Evolutionary conservation across 495 filamentous ascomycete genomes (phyloP).

Genomic region (Neurospora sp.): DNA sequence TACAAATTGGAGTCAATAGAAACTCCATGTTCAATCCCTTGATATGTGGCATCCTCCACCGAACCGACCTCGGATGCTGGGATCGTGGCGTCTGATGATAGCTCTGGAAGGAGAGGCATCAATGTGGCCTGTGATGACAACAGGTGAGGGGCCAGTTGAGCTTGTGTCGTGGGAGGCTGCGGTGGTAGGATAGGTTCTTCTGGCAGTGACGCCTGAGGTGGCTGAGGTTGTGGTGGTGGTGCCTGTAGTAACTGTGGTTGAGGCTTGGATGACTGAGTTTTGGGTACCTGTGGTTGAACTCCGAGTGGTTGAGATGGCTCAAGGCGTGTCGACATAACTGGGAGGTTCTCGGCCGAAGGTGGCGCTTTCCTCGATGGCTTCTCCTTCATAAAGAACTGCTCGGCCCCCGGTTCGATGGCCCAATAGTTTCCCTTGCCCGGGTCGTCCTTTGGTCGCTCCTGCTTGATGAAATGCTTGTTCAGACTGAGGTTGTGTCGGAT

Average conservation of each 20-base stretch:
- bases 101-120: slow-evolving; percentile 37
- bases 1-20: slow-evolving; percentile 47
- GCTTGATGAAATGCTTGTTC: slow-evolving; percentile 95
- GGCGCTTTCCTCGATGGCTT: slow-evolving; percentile 51
- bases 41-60: slow-evolving; percentile 51
- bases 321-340: slow-evolving; percentile 36
- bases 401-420: slow-evolving; percentile 81
- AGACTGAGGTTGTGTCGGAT: slow-evolving; percentile 97
- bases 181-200: slow-evolving; percentile 22
- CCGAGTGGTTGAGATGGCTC: slow-evolving; percentile 23
- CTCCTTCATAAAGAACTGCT: slow-evolving; percentile 79
- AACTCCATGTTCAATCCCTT: slow-evolving; percentile 37
- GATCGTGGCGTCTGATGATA: slow-evolving; percentile 93
- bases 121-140: slow-evolving; percentile 19
- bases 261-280: slow-evolving; percentile 1
- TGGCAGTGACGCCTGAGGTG: slow-evolving; percentile 4
- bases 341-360: slow-evolving; percentile 33
- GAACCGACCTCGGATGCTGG: slow-evolving; percentile 67
- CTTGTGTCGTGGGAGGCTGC: slow-evolving; percentile 16
- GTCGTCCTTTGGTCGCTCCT: slow-evolving; percentile 93
- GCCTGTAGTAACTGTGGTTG: slow-evolving; percentile 4
- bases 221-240: background rate
- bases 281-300: background rate
- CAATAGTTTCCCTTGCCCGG: slow-evolving; percentile 99
- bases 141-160: slow-evolving; percentile 25